A percentile compares a stretch with the other conserved stretches of the same genome.
Conservation (phyloP, 2,329 filamentous ascomycete genomes). For the Cladosporium sp. region DNA sequence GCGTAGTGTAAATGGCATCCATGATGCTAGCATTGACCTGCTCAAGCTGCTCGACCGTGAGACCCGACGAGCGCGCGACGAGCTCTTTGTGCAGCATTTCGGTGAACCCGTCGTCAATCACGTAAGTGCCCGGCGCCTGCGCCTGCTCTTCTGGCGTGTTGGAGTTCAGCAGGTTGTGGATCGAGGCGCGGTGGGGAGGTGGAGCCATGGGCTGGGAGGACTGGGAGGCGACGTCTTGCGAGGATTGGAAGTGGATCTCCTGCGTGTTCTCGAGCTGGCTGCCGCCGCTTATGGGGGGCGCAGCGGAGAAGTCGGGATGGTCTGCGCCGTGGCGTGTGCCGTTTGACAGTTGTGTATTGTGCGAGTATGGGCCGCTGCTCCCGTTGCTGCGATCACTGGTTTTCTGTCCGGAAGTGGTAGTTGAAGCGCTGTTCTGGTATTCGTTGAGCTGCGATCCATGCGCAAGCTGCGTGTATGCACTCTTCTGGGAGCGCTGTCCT, state of each 20-base stretch:
- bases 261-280: constrained; percentile 64
- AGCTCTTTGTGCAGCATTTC: constrained; percentile 59
- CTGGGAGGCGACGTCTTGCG: constrained; percentile 37
- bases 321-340: constrained; percentile 47
- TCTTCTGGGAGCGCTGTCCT: constrained; percentile 62
- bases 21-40: constrained; percentile 88
- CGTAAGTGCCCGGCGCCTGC: constrained; percentile 26
- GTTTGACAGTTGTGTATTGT: constrained; percentile 70
- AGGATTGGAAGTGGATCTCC: constrained; percentile 40
- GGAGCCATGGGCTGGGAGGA: constrained; percentile 31
- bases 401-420: constrained; percentile 76
- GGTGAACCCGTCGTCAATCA: constrained; percentile 51
- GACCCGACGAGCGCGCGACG: constrained; percentile 65
- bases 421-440: constrained; percentile 82
- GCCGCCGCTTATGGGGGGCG: constrained; percentile 47
- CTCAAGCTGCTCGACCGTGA: constrained; percentile 89
- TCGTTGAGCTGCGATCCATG: constrained; percentile 55
- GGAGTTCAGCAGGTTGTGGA: constrained; percentile 42
- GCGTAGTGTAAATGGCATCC: constrained; percentile 78
- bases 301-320: constrained; percentile 52
- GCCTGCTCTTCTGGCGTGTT: constrained; percentile 11
- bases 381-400: constrained; percentile 56
- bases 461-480: constrained; percentile 57
- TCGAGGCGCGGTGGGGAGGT: constrained; percentile 27
- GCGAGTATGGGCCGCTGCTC: constrained; percentile 52